Evolutionary conservation across 768 basidiomycete species (phyloP).

Genomic region (Macrolepiota dolichaula): DNA sequence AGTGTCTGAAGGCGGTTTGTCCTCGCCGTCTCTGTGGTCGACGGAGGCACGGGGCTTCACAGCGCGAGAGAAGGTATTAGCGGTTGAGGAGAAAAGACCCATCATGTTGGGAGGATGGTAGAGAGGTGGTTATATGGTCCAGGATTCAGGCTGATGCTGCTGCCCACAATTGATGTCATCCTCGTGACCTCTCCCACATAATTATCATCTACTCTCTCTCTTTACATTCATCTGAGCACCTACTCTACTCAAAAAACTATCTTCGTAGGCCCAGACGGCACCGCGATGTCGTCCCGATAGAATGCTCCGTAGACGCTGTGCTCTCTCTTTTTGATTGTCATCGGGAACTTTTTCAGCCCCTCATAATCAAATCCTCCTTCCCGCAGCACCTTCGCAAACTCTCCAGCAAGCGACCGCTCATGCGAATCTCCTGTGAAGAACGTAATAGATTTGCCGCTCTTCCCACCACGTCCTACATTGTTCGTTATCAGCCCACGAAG

Average conservation of each 20-base stretch:
- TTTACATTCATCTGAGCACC: background rate
- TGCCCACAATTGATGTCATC: conserved; percentile 14
- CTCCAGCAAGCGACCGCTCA: conserved; percentile 85
- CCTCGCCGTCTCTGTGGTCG: conserved; percentile 46
- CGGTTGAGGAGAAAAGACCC: conserved; percentile 74
- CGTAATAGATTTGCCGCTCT: conserved; percentile 87
- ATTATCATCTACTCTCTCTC: background rate
- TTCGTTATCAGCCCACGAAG: too few species aligned
- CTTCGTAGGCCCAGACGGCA: conserved; percentile 65
- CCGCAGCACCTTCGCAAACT: conserved; percentile 84
- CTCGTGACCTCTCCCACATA: conserved; percentile 12
- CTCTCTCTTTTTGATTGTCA: conserved; percentile 96
- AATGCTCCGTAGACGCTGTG: conserved; percentile 90
- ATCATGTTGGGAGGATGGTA: conserved; percentile 49
- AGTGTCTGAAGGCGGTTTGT: conserved; percentile 75
- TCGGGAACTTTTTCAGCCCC: conserved; percentile 82
- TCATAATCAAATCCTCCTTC: conserved; percentile 84
- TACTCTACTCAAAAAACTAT: conserved; percentile 55
- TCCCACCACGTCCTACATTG: conserved; percentile 76
- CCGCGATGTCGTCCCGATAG: conserved; percentile 65
- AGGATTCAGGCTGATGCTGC: too few species aligned
- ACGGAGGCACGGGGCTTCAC: conserved; percentile 64
- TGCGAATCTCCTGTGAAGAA: conserved; percentile 94
- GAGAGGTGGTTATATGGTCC: background rate
- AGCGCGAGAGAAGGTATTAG: conserved; percentile 49